Evolutionary conservation across 2,329 filamentous ascomycete genomes (phyloP).

Genomic region (Claviceps humidiphila): DNA sequence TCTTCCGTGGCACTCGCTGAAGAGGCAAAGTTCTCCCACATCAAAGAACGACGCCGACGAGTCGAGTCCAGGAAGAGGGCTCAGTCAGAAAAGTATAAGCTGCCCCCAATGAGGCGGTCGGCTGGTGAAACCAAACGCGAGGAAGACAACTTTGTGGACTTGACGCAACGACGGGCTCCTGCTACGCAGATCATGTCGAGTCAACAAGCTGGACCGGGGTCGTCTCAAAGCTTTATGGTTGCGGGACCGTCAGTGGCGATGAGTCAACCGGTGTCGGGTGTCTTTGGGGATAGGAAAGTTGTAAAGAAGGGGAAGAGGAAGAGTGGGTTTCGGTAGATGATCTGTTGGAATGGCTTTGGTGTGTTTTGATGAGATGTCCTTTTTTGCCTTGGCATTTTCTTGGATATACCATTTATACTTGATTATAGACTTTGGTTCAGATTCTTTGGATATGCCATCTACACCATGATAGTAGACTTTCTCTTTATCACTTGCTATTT

Average conservation of each 20-base stretch:
- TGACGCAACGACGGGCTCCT: constrained; percentile 8
- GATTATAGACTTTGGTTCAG: too few relatives aligned
- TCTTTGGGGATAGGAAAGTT: constrained; percentile 31
- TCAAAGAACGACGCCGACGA: constrained; percentile 19
- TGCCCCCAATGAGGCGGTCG: constrained; percentile 15
- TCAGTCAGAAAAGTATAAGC: constrained; percentile 21
- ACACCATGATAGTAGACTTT: too few relatives aligned
- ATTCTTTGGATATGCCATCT: too few relatives aligned
- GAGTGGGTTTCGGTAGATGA: constrained; percentile 24
- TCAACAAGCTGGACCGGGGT: constrained; percentile 18
- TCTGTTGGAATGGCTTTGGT: too few relatives aligned
- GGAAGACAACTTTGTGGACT: constrained; percentile 6
- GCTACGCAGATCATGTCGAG: constrained; percentile 21
- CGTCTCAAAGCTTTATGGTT: constrained; percentile 20
- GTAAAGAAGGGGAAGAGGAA: constrained; percentile 31
- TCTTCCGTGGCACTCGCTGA: constrained; percentile 24
- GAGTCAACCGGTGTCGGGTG: constrained; percentile 32
- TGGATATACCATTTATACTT: too few relatives aligned
- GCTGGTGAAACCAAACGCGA: constrained; percentile 4
- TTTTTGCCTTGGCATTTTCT: too few relatives aligned
- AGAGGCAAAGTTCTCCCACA: constrained; percentile 22
- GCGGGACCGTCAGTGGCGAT: constrained; percentile 23
- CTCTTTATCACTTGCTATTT: too few relatives aligned
- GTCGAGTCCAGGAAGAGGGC: constrained; percentile 21
- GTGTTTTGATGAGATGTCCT: too few relatives aligned